phyloP scores from a whole-genome alignment of 2,329 filamentous ascomycete genomes.

The Claviceps purpurea region DNA sequence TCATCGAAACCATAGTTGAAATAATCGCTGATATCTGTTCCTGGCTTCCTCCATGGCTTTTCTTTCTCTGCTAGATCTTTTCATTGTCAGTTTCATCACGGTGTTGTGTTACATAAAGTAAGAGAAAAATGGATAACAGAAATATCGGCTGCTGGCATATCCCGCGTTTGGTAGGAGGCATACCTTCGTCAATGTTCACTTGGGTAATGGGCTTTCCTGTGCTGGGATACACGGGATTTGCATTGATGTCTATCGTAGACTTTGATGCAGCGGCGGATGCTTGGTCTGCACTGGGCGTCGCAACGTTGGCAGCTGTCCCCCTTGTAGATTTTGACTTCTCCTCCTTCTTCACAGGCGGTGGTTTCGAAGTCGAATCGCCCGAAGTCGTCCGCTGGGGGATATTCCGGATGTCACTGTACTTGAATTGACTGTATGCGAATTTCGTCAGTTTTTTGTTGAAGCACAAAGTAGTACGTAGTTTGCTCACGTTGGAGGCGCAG shows the following conservation, averaged over 20 bases:
- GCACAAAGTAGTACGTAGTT: background rate
- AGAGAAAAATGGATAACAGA: background rate
- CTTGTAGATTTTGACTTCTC: slow-evolving; percentile 19
- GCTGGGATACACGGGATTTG: slow-evolving; percentile 62
- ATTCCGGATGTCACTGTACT: slow-evolving; percentile 52
- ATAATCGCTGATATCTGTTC: slow-evolving; percentile 89
- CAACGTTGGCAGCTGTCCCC: slow-evolving; percentile 14
- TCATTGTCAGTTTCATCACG: too few species aligned
- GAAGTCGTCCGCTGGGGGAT: slow-evolving; percentile 47
- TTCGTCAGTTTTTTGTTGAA: background rate
- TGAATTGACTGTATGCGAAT: slow-evolving; percentile 34
- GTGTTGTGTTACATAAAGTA: background rate
- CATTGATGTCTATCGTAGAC: slow-evolving; percentile 75
- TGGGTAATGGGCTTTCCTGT: slow-evolving; percentile 72
- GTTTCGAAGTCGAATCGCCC: slow-evolving; percentile 35
- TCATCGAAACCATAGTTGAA: slow-evolving; percentile 99
- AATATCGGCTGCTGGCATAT: background rate
- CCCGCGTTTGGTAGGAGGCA: slow-evolving; percentile 1
- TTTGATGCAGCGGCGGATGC: slow-evolving; percentile 56
- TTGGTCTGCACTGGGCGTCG: slow-evolving; percentile 33
- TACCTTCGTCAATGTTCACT: slow-evolving; percentile 58
- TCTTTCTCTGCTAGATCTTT: slow-evolving; percentile 61
- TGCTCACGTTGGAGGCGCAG: slow-evolving; percentile 43
- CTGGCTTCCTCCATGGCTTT: slow-evolving; percentile 91
- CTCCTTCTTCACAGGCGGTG: slow-evolving; percentile 33